These are phyloP conservation scores for Catunica adiposa DNA, from an alignment of 2,329 filamentous ascomycete genomes.

Conservation along the genomic window DNA sequence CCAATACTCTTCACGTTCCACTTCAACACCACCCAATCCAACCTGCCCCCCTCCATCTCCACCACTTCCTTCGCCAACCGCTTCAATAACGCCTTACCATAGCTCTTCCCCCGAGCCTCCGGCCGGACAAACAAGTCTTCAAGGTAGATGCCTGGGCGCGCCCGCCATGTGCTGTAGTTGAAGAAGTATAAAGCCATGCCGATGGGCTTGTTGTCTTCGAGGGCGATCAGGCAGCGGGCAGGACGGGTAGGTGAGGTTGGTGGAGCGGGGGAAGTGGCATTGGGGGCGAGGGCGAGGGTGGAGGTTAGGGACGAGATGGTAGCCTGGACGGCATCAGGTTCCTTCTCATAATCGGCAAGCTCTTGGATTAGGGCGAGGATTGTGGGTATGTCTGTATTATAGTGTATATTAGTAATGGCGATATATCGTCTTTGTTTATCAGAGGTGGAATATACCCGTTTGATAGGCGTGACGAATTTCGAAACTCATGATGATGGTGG, in stretches of 20 bases:
- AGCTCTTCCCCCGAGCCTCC: slow-evolving; percentile 55
- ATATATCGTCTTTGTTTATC: not conserved
- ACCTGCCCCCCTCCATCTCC: slow-evolving; percentile 51
- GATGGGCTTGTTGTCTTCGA: slow-evolving; percentile 32
- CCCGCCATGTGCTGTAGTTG: slow-evolving; percentile 89
- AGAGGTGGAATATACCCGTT: not conserved
- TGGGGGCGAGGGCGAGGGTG: slow-evolving; percentile 62
- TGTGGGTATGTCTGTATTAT: slow-evolving; percentile 54
- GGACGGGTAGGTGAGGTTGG: slow-evolving; percentile 40
- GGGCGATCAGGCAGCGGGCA: slow-evolving; percentile 59
- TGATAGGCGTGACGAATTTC: not conserved
- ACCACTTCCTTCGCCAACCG: slow-evolving; percentile 66
- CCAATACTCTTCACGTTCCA: slow-evolving; percentile 85
- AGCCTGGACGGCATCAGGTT: slow-evolving; percentile 55
- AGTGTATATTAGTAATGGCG: not conserved
- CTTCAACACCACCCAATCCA: slow-evolving; percentile 85
- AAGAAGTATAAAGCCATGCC: slow-evolving; percentile 88
- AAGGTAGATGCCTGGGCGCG: slow-evolving; percentile 75
- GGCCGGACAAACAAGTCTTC: slow-evolving; percentile 80
- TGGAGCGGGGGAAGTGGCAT: slow-evolving; percentile 24
- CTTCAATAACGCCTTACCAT: slow-evolving; percentile 59
- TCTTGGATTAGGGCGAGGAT: slow-evolving; percentile 73
- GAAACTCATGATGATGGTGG: not conserved
- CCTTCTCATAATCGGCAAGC: slow-evolving; percentile 76
- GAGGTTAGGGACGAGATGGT: slow-evolving; percentile 54